Percentiles rank a stretch among this genome's conserved stretches.
phyloP scores from a whole-genome alignment of 305 asterid species.

The Salvia sclarea region DNA sequence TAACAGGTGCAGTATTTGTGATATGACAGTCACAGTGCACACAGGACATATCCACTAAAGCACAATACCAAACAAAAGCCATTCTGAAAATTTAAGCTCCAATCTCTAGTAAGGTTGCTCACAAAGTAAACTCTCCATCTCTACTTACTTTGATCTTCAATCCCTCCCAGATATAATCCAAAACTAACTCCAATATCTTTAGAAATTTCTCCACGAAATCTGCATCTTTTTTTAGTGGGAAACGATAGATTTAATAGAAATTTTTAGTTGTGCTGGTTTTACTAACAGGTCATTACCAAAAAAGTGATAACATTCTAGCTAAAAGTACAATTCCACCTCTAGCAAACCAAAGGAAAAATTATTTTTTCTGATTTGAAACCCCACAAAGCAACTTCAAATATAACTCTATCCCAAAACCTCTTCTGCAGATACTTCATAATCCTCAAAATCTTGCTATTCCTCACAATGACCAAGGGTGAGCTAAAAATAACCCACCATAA shows the following conservation, averaged over 20 bases:
- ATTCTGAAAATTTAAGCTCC: neutral
- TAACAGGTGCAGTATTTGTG: conserved; percentile 6
- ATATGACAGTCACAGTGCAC: conserved; percentile 17
- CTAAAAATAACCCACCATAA: neutral
- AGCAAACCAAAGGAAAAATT: neutral
- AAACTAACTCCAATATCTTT: neutral
- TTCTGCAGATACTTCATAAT: neutral
- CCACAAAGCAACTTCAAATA: neutral
- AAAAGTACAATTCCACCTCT: neutral
- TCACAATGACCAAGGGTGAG: neutral
- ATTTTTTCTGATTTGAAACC: neutral
- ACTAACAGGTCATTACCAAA: neutral
- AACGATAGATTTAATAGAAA: neutral
- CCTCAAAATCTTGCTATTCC: neutral
- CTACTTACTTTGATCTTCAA: neutral
- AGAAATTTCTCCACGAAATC: neutral
- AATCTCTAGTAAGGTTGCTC: neutral
- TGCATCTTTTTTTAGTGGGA: neutral
- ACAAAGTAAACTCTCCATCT: neutral
- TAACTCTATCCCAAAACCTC: neutral
- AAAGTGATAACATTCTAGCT: neutral
- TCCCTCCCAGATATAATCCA: neutral
- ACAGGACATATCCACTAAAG: too few relatives aligned
- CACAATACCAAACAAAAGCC: neutral
- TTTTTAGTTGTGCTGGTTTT: neutral